phyloP scores from a whole-genome alignment of 1,139 yeast genomes.

The Blastobotrys capitulatus region DNA sequence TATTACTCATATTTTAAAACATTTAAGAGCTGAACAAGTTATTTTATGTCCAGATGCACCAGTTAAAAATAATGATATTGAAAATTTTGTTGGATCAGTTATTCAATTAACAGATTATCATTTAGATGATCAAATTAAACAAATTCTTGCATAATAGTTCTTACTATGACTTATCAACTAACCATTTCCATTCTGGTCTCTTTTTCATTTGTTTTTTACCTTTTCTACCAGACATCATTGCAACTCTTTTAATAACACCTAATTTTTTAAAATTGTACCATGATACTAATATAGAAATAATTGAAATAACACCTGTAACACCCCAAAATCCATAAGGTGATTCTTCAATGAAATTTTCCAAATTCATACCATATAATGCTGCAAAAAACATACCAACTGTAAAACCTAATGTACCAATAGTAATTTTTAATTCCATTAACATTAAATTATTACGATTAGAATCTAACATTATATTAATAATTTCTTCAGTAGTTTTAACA shows the following conservation, averaged over 20 bases:
- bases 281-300: constrained; percentile 35
- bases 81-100: constrained; percentile 25
- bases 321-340: constrained; percentile 56
- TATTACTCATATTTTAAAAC: constrained; percentile 30
- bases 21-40: constrained; percentile 28
- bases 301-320: constrained; percentile 46
- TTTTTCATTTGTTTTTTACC: background rate
- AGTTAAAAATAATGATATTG: constrained; percentile 17
- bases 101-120: constrained; percentile 12
- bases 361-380: constrained; percentile 93
- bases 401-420: constrained; percentile 79
- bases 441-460: constrained; percentile 91
- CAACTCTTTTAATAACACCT: constrained; percentile 40
- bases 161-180: constrained; percentile 7
- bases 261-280: constrained; percentile 35
- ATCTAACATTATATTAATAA: constrained; percentile 89
- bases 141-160: background rate
- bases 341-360: constrained; percentile 85
- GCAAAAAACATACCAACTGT: constrained; percentile 73
- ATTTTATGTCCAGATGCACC: constrained; percentile 25
- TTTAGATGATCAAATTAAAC: constrained; percentile 1
- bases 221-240: constrained; percentile 30
- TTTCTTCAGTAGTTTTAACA: constrained; percentile 94
- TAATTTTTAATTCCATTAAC: constrained; percentile 78
- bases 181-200: constrained; percentile 12